phyloP scores from a whole-genome alignment of 805 yeast species.

The Cyberlindnera maclurae region DNA sequence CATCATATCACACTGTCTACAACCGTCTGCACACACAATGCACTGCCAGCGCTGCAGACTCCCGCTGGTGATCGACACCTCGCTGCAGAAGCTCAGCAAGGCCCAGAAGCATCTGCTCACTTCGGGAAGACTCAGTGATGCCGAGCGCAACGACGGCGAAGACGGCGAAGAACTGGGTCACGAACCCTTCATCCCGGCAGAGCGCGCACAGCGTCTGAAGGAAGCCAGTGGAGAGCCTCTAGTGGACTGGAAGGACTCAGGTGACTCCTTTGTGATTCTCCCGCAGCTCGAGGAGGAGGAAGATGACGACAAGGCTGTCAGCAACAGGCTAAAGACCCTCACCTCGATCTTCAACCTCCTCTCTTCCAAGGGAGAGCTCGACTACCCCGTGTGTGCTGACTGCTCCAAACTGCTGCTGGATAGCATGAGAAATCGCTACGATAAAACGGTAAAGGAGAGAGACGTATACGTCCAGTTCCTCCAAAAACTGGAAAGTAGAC shows the following conservation, averaged over 20 bases:
- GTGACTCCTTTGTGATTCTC: slow-evolving; percentile 23
- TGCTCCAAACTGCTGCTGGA: slow-evolving; percentile 65
- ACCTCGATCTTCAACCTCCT: slow-evolving; percentile 65
- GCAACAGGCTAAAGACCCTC: slow-evolving; percentile 45
- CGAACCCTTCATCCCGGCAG: slow-evolving; percentile 22
- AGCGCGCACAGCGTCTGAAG: slow-evolving; percentile 10
- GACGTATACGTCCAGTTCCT: slow-evolving; percentile 71
- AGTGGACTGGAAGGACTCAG: slow-evolving; percentile 10
- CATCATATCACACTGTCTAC: too few relatives aligned
- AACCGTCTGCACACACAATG: too few relatives aligned
- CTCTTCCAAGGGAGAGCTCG: slow-evolving; percentile 67
- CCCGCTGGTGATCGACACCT: slow-evolving; percentile 49
- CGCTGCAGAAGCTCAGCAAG: slow-evolving; percentile 42
- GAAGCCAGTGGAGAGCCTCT: slow-evolving; percentile 3
- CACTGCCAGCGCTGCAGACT: slow-evolving; percentile 57
- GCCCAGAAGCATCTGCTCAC: slow-evolving; percentile 51
- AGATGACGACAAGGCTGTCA: slow-evolving; percentile 30
- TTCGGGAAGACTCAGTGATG: slow-evolving; percentile 25
- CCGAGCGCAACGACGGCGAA: too few relatives aligned
- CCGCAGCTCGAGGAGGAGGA: slow-evolving; percentile 24
- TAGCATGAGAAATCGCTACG: slow-evolving; percentile 62
- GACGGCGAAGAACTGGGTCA: slow-evolving; percentile 13
- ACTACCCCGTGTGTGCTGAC: slow-evolving; percentile 82
- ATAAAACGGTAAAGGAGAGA: slow-evolving; percentile 66
- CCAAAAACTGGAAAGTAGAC: slow-evolving; percentile 56